Evolutionary conservation across 495 filamentous ascomycete species (phyloP).

Genomic region (Durotheca rogersii): DNA sequence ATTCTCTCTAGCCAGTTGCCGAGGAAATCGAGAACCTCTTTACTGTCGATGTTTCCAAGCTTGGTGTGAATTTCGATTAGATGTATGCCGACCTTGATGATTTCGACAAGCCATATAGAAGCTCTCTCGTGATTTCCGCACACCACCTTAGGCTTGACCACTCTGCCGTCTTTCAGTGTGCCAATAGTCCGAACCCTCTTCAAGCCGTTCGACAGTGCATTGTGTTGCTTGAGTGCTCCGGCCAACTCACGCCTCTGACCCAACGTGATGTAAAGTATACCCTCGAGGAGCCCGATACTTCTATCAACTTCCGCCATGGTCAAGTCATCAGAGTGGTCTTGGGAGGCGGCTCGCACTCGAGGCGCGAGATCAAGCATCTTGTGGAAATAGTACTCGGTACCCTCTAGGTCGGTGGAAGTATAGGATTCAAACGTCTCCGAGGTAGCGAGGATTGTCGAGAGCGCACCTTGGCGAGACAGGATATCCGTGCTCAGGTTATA

Average conservation of each 20-base stretch:
- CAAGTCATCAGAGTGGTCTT: conserved; percentile 80
- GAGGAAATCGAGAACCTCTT: conserved; percentile 44
- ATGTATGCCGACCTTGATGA: conserved; percentile 44
- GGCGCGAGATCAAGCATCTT: conserved; percentile 70
- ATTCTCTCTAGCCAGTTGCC: conserved; percentile 53
- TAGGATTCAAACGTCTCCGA: conserved; percentile 52
- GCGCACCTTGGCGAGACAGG: conserved; percentile 68
- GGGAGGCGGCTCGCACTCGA: conserved; percentile 60
- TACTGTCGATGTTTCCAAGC: conserved; percentile 54
- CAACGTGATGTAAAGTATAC: conserved; percentile 67
- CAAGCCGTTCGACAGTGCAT: conserved; percentile 14
- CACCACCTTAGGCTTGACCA: conserved; percentile 18
- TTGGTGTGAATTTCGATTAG: conserved; percentile 61
- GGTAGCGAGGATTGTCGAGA: conserved; percentile 64
- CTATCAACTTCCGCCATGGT: conserved; percentile 72
- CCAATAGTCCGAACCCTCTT: conserved; percentile 27
- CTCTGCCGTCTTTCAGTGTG: conserved; percentile 8
- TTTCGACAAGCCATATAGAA: conserved; percentile 44
- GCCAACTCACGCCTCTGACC: conserved; percentile 63
- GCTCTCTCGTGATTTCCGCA: conserved; percentile 36
- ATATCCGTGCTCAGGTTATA: conserved; percentile 69
- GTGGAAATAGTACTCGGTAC: conserved; percentile 64
- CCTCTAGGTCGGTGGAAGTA: conserved; percentile 9
- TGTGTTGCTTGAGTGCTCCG: conserved; percentile 38
- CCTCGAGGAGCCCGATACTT: conserved; percentile 79